phyloP scores from a whole-genome alignment of 208 protist species.

The Crithidia fasciculata region DNA sequence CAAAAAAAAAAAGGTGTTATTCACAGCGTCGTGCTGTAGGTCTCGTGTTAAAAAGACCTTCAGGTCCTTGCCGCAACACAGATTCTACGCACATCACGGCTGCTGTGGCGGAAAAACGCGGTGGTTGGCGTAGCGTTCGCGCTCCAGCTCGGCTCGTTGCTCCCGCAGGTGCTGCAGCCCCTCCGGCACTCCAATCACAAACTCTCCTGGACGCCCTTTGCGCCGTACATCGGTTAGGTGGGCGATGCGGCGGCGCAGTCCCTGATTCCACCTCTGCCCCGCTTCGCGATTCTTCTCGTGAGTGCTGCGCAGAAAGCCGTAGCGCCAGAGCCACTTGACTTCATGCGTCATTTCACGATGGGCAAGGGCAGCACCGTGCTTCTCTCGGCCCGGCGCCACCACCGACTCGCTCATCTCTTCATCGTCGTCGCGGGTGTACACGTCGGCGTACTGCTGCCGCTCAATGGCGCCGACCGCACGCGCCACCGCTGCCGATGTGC shows the following conservation, averaged over 20 bases:
- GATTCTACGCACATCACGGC: background rate
- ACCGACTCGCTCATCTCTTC: conserved; percentile 9
- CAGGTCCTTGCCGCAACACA: no score
- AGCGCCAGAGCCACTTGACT: conserved; percentile 82
- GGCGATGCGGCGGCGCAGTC: conserved; percentile 68
- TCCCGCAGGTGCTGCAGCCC: conserved; percentile 78
- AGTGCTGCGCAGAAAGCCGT: conserved; percentile 70
- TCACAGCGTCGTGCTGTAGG: background rate
- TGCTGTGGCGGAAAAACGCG: conserved; percentile 83
- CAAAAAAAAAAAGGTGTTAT: background rate
- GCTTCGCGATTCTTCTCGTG: conserved; percentile 72
- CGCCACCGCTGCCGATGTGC: conserved; percentile 26
- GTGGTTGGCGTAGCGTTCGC: conserved; percentile 70
- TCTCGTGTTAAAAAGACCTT: no score
- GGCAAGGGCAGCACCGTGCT: conserved; percentile 9
- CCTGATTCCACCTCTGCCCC: conserved; percentile 63
- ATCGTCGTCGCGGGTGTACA: conserved; percentile 45
- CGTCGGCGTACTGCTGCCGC: conserved; percentile 40
- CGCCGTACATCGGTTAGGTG: conserved; percentile 85
- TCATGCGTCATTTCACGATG: conserved; percentile 53
- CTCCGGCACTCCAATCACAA: conserved; percentile 91
- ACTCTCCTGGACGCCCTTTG: conserved; percentile 77
- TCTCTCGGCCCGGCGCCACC: background rate
- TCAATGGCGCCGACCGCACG: conserved; percentile 40
- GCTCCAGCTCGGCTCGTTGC: conserved; percentile 78